Evolutionary conservation across 2,329 filamentous ascomycete genomes (phyloP), one percentile per base, ranked within the genome.

Genomic region (Aspergillus tubingensis): DNA sequence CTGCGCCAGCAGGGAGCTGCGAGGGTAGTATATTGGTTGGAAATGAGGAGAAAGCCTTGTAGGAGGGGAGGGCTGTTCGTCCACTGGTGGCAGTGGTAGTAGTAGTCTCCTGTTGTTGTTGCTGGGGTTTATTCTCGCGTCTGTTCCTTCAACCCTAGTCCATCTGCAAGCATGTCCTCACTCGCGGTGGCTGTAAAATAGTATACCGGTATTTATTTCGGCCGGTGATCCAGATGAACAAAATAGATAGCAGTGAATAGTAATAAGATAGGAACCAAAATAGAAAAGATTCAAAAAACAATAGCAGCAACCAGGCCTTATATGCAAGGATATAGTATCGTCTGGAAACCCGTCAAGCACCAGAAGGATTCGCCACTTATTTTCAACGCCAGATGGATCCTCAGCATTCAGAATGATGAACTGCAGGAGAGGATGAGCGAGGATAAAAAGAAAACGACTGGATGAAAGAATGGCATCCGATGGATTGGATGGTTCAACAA

Each of bases 1-100:
- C 64, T 60, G 61, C 56, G 53, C 62, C 57, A 66, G 50, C 51
- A 62, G 59, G 41, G 57, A 54, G 55, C 57, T 47, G 49, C 36
- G 57, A 49, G 49, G 54, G 23, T 50, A 27, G 47, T 50, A 49
- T 49, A n/a, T 25, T 17, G 47, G 47, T 30, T 30, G 47, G 49
- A 44, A 54, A 50, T 39, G 43, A 57, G 44, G 54, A 47, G 30
- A 47, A 47, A 51, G 57, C 51, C 51, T 52, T 27, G 52, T 53
- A 30, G 44, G 38, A 17, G 55, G 44, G 25, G 54, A 19, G 30
- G 8, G 32, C 3, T 54, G 52, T 11, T 54, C 11, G 6, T 49
- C 23, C 44, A 27, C 21, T 49, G 15, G 43, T 47, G 11, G 19
- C 15, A 30, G 21, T 47, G 11, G 19, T 25, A 13, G 13, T 49